Base-by-base conservation (phyloP, 345 rosid genomes). In the Capsella bursapastoris region DNA sequence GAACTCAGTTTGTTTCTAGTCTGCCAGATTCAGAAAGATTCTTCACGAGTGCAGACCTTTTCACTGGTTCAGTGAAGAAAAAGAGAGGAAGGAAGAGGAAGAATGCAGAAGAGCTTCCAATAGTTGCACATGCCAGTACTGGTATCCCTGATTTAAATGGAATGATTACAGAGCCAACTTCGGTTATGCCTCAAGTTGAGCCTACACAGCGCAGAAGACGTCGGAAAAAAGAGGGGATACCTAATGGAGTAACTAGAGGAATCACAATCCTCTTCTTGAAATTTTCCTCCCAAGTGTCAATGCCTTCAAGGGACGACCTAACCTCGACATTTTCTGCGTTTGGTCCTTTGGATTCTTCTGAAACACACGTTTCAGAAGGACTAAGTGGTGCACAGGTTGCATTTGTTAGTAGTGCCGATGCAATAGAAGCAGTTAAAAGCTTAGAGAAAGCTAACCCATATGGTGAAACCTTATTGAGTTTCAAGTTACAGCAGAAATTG, bases 101-200 rank as follows among this genome's bases (percentile, higher is more conserved):
- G 74, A 68, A 70, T 27, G 45, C 74, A 71, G 53, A 78, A 31
- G 83, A 61, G 64, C 67, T 18, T 68, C 43, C 49, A 22, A 69
- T 50, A 55, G 61, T 68, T 28, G 56, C 13, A 28, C 70, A 70
- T 41, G 66, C 65, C 50, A 56, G 37, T 56, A 76, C 72, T 53
- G 76, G 74, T n/a, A 78, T 87, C 78, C 91, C 92, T 1, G 94
- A 87, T 76, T 77, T 90, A 79, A 87, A 86, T 45, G 87, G 96
- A 63, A 83, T 74, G 63, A 68, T 50, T 64, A 66, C 59, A 58
- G 84, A 79, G 65, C 63, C 82, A 45, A 62, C 55, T 66, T 37
- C 64, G 35, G 63, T 60, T 41, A 15, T 55, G 13, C 74, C 86
- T 59, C 68, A 64, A 40, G 82, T 8, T 45, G 83, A 81, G 75